Evolutionary conservation across 2,329 filamentous ascomycete species (phyloP), one percentile per base, ranked within the genome.

Genomic region (Aureobasidium sp.): DNA sequence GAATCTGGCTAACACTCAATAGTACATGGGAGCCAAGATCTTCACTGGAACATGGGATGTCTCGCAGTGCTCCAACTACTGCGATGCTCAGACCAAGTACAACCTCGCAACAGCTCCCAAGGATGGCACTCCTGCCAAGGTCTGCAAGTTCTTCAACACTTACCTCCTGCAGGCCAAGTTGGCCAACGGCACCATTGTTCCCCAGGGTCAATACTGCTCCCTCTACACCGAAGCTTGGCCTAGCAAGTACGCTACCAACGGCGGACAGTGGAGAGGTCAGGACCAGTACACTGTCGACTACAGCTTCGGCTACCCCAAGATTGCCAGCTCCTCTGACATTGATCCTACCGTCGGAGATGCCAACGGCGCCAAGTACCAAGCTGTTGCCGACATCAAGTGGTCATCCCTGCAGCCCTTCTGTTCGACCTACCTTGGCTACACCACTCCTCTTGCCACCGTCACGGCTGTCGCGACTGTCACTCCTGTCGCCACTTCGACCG

Each of bases 11-110:
- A 29, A 29, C 29, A 29, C 29, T 29, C 29, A 29, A 29, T 29
- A 29, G 8, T 67, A 66, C 62, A 67, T 71, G 62, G 68, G 68
- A 44, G 51, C 49, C 51, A 67, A 65, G 58, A 57, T 62, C 37
- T 69, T 68, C 63, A 67, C 68, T 27, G 49, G 56, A 12, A 63
- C 66, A n/a, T 71, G 68, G 61, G 67, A 73, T 57, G 63, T 68
- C 29, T 53, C 60, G 20, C 63, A 68, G 8, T 74, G 72, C 55
- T 65, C 68, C 15, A 66, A 67, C 17, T 66, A 66, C 39, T 74
- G 66, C 55, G 61, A 51, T 59, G 57, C 66, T 44, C 62, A 64
- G 51, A 65, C 62, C 31, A 61, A 61, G 3, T 68, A 67, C 52
- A 62, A 66, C 15, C 22, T 64, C n/a, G 48, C 36, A n/a, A 66